Conservation (phyloP, 1,284 basidiomycete species). For the Gymnopus androsaceus region DNA sequence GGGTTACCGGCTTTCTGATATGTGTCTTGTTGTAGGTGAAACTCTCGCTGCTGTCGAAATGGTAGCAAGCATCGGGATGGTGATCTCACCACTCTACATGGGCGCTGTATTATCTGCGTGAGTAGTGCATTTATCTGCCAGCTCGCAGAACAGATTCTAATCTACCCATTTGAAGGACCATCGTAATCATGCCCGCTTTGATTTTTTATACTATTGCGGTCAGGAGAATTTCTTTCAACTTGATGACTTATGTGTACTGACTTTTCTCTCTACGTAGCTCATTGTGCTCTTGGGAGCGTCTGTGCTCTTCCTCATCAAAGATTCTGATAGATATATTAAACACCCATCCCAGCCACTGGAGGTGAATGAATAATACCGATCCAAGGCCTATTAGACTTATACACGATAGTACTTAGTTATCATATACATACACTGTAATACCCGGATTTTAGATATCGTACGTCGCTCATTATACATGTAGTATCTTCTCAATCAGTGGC, state of each 20-base stretch:
- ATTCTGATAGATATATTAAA: slow-evolving; percentile 8
- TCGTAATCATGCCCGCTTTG: slow-evolving; percentile 22
- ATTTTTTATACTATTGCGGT: slow-evolving; percentile 28
- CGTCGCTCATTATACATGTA: too few relatives aligned
- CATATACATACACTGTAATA: too few relatives aligned
- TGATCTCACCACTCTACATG: slow-evolving; percentile 28
- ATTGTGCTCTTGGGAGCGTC: not conserved
- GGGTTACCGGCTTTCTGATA: not conserved
- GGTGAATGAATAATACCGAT: too few relatives aligned
- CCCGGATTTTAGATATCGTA: too few relatives aligned
- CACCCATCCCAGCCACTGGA: too few relatives aligned
- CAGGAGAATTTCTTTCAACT: slow-evolving; percentile 5
- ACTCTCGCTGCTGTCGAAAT: slow-evolving; percentile 34
- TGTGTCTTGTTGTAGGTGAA: slow-evolving; percentile 26
- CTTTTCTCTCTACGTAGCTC: not conserved
- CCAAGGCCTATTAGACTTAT: too few relatives aligned
- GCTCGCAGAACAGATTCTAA: not conserved
- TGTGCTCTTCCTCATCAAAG: slow-evolving; percentile 4
- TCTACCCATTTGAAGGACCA: slow-evolving; percentile 19
- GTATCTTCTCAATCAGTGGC: too few relatives aligned
- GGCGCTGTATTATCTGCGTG: slow-evolving; percentile 26
- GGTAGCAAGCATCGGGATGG: slow-evolving; percentile 25
- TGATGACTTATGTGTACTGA: not conserved
- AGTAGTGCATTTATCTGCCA: slow-evolving; percentile 4
- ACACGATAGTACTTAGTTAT: too few relatives aligned